Evolutionary conservation across 371 early-diverging fungal genomes (phyloP).

Genomic region (Funneliformis caledonium): DNA sequence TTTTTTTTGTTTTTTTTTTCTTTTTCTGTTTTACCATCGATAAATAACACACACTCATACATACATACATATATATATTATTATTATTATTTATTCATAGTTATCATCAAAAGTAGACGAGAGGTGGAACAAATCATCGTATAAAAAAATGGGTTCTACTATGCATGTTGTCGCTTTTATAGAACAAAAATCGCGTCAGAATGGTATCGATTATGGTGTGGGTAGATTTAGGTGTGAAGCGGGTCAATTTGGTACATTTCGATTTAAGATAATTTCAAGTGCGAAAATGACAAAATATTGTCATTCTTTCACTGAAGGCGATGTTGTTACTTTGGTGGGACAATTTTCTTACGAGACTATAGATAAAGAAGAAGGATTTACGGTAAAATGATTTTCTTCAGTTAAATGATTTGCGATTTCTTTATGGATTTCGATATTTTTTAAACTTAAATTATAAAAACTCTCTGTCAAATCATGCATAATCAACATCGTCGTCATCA

Average conservation of each 20-base stretch:
- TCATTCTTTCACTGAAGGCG: constrained; percentile 11
- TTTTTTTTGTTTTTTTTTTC: no score
- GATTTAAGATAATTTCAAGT: constrained; percentile 7
- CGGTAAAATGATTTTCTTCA: not conserved
- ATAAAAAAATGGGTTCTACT: constrained; percentile 6
- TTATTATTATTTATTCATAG: no score
- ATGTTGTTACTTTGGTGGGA: constrained; percentile 18
- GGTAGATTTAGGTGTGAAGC: constrained; percentile 13
- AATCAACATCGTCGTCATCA: no score
- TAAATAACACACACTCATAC: no score
- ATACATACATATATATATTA: no score
- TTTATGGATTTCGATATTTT: no score
- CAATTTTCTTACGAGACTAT: constrained; percentile 21
- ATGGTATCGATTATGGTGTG: not conserved
- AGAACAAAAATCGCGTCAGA: constrained; percentile 21
- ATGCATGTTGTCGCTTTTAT: constrained; percentile 19
- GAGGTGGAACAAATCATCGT: not conserved
- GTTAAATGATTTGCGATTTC: no score
- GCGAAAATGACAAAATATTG: constrained; percentile 14
- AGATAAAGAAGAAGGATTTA: constrained; percentile 20
- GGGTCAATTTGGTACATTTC: constrained; percentile 19
- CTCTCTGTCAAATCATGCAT: no score
- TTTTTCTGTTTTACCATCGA: no score
- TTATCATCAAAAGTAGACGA: no score
- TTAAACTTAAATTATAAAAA: no score